Base-by-base conservation (phyloP, 176 grass and related monocot species). In the Musa troglodytarum region DNA sequence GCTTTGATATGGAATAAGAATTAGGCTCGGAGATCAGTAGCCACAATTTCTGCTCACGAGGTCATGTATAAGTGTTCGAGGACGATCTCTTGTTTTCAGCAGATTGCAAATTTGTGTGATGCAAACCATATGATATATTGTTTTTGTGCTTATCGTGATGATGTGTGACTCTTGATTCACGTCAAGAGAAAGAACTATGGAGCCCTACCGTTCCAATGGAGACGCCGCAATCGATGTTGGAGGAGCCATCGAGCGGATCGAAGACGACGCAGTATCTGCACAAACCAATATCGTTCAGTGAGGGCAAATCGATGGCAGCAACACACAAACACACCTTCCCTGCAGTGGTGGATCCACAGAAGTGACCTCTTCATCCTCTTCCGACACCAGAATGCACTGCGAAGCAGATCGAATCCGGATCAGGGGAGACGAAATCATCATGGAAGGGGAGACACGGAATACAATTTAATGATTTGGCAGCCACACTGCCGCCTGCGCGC, bases 161-260 rank as follows among this genome's bases (percentile, higher is more conserved):
- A 43, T 43, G 34, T 43, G 34, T 6, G 34, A 43, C 34, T 6
- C 4, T 43, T 43, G 34, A 34, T 4, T 34, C 29, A 34, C 5
- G 4, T 34, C 29, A 34, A 34, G 34, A 43, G 34, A 43, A 6
- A 43, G 72, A 77, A 76, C 13, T 52, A 11, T 28, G 17, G 58
- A 76, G 17, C 52, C 83, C n/a, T 89, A 99, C 90, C 82, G 95
- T 99, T 87, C 95, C 95, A 75, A 94, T 99, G 65, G 95, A 99
- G 80, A 99, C 95, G 57, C 95, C 90, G 62, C 34, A 94, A 76
- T 99, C 90, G 50, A 99, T 94, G 82, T 94, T 99, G 49, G 95
- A 99, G 73, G 95, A 99, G 22, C 95, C 95, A 52, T 99, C 95
- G 52, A 99, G 86, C 8, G 95, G 95, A 77, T 99, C 95, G 83